A percentile compares a stretch with the other conserved stretches of the same genome.
Evolutionary conservation across 2,329 filamentous ascomycete species (phyloP).

Genomic region (Aspergillus quadricinctus): DNA sequence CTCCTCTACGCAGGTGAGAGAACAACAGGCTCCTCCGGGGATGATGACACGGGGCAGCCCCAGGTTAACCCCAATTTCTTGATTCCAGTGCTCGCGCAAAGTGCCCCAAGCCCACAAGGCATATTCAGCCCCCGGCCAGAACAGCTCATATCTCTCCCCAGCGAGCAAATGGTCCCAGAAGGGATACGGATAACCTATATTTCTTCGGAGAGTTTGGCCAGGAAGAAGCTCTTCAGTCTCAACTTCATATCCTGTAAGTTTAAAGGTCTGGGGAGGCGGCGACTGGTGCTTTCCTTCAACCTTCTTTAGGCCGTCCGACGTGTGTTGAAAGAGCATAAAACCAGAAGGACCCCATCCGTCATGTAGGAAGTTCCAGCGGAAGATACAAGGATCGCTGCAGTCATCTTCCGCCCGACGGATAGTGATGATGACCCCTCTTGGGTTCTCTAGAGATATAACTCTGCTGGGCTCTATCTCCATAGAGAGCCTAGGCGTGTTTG

Average conservation of each 20-base stretch:
- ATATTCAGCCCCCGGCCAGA: constrained; percentile 9
- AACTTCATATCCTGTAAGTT: constrained; percentile 4
- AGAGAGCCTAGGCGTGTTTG: constrained; percentile 3
- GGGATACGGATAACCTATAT: not conserved
- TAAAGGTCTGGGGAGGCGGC: constrained; percentile 1
- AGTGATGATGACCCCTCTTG: not conserved
- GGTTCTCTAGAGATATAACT: not conserved
- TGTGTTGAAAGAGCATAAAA: constrained; percentile 4
- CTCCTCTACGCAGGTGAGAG: not conserved
- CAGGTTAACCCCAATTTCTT: constrained; percentile 5
- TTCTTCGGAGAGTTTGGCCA: constrained; percentile 3
- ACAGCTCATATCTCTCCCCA: constrained; percentile 7
- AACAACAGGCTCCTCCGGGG: constrained; percentile 1
- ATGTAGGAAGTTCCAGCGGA: not conserved
- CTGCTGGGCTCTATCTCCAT: constrained; percentile 1
- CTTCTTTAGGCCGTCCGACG: constrained; percentile 5
- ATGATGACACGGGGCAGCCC: constrained; percentile 1
- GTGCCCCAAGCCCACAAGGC: constrained; percentile 9
- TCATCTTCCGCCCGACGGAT: constrained; percentile 4
- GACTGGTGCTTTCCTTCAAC: not conserved
- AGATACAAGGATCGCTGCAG: constrained; percentile 2
- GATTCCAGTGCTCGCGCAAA: constrained; percentile 4
- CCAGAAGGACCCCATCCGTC: constrained; percentile 7
- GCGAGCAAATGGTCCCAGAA: constrained; percentile 2
- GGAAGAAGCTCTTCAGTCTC: constrained; percentile 2